These are phyloP conservation scores for Thermothelomyces thermophilus DNA, from an alignment of 2,329 filamentous ascomycete species.

Conservation along the genomic window DNA sequence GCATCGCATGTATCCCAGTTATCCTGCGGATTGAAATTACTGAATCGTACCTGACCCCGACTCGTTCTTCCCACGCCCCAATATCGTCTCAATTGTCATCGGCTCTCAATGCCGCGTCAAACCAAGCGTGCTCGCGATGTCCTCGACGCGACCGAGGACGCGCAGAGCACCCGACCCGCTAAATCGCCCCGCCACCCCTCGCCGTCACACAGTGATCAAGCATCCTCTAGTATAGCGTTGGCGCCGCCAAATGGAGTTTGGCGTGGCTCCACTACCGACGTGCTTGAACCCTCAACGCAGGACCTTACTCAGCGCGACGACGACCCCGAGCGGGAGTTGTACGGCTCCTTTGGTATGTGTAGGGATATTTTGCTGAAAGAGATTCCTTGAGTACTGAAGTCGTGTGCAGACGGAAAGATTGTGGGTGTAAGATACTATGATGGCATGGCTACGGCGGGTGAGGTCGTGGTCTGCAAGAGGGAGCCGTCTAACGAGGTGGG, in stretches of 20 bases:
- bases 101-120: constrained; percentile 12
- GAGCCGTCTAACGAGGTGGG: constrained; percentile 57
- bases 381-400: neutral
- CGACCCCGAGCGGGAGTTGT: constrained; percentile 38
- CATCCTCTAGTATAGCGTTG: neutral
- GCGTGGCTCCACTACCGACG: constrained; percentile 4
- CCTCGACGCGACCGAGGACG: constrained; percentile 37
- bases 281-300: constrained; percentile 34
- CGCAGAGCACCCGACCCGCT: constrained; percentile 25
- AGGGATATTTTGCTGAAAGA: no score
- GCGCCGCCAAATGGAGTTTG: neutral
- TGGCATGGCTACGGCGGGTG: constrained; percentile 55
- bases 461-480: constrained; percentile 55
- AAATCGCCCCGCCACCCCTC: constrained; percentile 17
- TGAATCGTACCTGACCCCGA: no score
- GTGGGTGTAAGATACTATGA: constrained; percentile 54
- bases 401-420: constrained; percentile 38
- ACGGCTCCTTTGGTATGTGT: constrained; percentile 39
- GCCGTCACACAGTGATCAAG: constrained; percentile 1
- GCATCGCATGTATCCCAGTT: no score
- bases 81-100: neutral
- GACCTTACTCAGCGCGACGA: constrained; percentile 41
- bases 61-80: no score
- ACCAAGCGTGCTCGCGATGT: constrained; percentile 34
- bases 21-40: no score